phyloP scores from a whole-genome alignment of 192 early-diverging fungal species.

The Pilaira anomala region DNA sequence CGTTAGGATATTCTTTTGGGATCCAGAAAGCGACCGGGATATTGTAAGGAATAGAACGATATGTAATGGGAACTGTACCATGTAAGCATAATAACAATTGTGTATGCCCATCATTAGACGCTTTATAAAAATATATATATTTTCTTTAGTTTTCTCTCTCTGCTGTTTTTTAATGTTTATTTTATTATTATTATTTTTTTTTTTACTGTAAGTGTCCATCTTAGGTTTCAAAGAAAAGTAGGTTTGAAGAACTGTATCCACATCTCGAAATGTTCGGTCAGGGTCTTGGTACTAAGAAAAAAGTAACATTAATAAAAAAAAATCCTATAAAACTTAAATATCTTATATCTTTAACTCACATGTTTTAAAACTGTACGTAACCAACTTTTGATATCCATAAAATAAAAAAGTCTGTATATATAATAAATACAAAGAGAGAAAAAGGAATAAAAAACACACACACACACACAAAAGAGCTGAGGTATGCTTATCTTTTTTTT shows the following conservation, averaged over 20 bases:
- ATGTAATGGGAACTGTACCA: slow-evolving; percentile 87
- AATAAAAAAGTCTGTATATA: too few species aligned
- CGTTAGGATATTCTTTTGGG: slow-evolving; percentile 75
- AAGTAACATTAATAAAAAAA: background rate
- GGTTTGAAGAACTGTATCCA: slow-evolving; percentile 55
- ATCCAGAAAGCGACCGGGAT: slow-evolving; percentile 91
- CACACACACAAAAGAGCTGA: too few species aligned
- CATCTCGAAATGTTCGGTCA: slow-evolving; percentile 63
- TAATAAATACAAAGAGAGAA: too few species aligned
- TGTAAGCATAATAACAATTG: slow-evolving; percentile 76
- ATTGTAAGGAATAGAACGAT: slow-evolving; percentile 78
- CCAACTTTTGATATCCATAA: slow-evolving; percentile 29
- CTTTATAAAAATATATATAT: slow-evolving; percentile 25
- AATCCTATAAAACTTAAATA: background rate
- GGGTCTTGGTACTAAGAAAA: slow-evolving; percentile 54
- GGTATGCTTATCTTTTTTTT: too few species aligned
- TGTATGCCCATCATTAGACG: slow-evolving; percentile 54
- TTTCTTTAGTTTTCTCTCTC: too few species aligned
- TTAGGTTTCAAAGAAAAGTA: slow-evolving; percentile 61
- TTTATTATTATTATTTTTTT: background rate
- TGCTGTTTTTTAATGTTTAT: too few species aligned
- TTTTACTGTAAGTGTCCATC: slow-evolving; percentile 65
- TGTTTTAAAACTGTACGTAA: slow-evolving; percentile 21
- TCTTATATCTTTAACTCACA: slow-evolving; percentile 14
- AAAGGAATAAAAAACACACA: too few species aligned